Conservation (phyloP, 169 alveolate genomes). For the Cryptosporidium tyzzeri region DNA sequence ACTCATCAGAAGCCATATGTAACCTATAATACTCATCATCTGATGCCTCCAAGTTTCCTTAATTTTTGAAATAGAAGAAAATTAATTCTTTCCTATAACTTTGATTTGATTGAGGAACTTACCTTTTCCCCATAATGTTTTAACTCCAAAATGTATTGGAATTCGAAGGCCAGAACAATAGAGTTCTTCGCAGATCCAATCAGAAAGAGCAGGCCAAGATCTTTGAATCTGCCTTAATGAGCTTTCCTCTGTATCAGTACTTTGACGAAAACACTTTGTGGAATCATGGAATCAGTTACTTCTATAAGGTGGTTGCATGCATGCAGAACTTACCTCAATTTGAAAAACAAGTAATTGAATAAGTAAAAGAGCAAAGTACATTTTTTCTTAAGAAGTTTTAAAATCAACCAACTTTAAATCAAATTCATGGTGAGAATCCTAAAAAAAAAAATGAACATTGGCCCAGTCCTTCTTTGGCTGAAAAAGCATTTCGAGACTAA, state of each 20-base stretch:
- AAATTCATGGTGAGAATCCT: background rate
- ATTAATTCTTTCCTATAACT: background rate
- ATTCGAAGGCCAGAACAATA: slow-evolving; percentile 72
- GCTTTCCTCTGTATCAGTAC: background rate
- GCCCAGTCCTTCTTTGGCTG: slow-evolving; percentile 8
- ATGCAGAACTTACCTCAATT: background rate
- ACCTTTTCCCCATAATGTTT: slow-evolving; percentile 67
- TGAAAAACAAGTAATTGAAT: slow-evolving; percentile 7
- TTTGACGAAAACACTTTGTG: slow-evolving; percentile 4
- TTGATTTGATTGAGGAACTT: background rate
- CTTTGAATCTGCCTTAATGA: slow-evolving; percentile 32
- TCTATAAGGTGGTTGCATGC: background rate
- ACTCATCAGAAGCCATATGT: slow-evolving; percentile 58
- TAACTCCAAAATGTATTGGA: background rate
- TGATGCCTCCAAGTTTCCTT: slow-evolving; percentile 60
- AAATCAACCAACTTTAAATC: background rate
- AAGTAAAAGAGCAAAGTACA: background rate
- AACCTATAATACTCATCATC: slow-evolving; percentile 47
- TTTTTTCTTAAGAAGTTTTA: background rate
- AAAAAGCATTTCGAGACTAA: slow-evolving; percentile 18
- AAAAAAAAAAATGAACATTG: background rate
- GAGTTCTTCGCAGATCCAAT: slow-evolving; percentile 70
- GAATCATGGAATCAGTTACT: background rate
- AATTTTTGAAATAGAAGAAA: background rate
- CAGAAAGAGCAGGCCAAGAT: slow-evolving; percentile 73